A percentile compares a stretch with the other conserved stretches of the same genome.
These are phyloP conservation scores for Leccinum olivaceopallidum DNA, from an alignment of 768 basidiomycete genomes.

Conservation along the genomic window DNA sequence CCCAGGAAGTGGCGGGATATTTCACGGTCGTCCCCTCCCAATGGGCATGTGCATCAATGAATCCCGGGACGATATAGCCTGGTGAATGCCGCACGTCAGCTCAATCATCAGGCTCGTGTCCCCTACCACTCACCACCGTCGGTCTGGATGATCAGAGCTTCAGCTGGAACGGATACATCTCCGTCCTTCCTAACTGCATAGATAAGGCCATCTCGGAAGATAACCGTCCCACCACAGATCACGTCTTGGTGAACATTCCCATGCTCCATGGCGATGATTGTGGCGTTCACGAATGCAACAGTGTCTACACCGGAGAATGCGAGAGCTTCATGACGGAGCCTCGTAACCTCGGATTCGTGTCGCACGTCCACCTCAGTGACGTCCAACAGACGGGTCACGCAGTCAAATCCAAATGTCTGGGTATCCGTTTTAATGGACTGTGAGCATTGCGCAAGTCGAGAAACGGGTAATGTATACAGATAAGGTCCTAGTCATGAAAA, in stretches of 20 bases:
- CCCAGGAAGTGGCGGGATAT: slow-evolving; percentile 70
- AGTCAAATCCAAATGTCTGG: slow-evolving; percentile 60
- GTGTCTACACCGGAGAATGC: slow-evolving; percentile 34
- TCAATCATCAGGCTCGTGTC: not conserved
- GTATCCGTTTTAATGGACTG: slow-evolving; percentile 49
- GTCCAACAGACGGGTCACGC: slow-evolving; percentile 55
- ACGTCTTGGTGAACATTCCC: slow-evolving; percentile 51
- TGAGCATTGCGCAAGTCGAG: slow-evolving; percentile 50
- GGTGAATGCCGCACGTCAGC: slow-evolving; percentile 6
- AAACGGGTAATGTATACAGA: slow-evolving; percentile 56
- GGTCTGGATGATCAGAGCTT: slow-evolving; percentile 53
- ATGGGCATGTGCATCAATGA: slow-evolving; percentile 77
- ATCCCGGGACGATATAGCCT: slow-evolving; percentile 72
- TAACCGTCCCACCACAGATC: slow-evolving; percentile 50
- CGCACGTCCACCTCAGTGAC: slow-evolving; percentile 59
- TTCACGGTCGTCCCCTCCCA: slow-evolving; percentile 58
- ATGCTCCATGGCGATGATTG: slow-evolving; percentile 66
- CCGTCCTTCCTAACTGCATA: slow-evolving; percentile 42
- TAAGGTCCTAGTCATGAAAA: slow-evolving; percentile 20
- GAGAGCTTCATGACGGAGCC: slow-evolving; percentile 55
- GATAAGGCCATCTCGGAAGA: slow-evolving; percentile 60
- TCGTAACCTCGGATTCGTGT: slow-evolving; percentile 60
- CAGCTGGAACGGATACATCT: slow-evolving; percentile 36
- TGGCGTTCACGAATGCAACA: slow-evolving; percentile 67
- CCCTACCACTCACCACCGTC: slow-evolving; percentile 52